Evolutionary conservation across 2,329 filamentous ascomycete genomes (phyloP).

Genomic region (Balansia obtecta): DNA sequence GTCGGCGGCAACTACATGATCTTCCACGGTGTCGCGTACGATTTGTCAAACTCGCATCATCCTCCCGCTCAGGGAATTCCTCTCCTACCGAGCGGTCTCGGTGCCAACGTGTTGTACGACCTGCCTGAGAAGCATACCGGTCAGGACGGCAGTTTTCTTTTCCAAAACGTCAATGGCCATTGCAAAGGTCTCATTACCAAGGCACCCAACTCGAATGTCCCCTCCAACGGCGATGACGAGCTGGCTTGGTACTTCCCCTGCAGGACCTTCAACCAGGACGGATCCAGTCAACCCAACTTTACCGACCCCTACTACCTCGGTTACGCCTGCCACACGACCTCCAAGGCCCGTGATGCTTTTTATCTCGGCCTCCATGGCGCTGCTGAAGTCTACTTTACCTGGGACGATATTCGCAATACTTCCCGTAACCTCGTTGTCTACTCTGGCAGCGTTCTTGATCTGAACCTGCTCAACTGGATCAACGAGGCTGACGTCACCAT

Average conservation of each 20-base stretch:
- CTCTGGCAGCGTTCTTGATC: constrained; percentile 83
- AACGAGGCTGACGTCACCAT: constrained; percentile 67
- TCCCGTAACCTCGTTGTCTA: constrained; percentile 89
- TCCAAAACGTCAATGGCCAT: constrained; percentile 95
- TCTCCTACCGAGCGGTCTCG: constrained; percentile 29
- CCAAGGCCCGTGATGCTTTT: constrained; percentile 55
- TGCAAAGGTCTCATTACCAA: constrained; percentile 83
- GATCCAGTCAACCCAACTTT: constrained; percentile 63
- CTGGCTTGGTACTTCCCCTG: constrained; percentile 98
- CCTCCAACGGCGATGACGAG: constrained; percentile 57
- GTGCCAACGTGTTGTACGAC: constrained; percentile 76
- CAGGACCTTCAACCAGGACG: constrained; percentile 83
- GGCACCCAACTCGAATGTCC: constrained; percentile 61
- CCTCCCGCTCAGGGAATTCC: constrained; percentile 71
- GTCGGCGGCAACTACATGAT: constrained; percentile 83
- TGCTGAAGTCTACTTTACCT: constrained; percentile 91
- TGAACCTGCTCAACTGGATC: constrained; percentile 84
- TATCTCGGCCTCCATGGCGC: constrained; percentile 54
- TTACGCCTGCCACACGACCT: constrained; percentile 78
- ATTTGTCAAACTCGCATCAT: constrained; percentile 65
- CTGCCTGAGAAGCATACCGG: constrained; percentile 70
- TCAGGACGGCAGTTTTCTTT: constrained; percentile 91
- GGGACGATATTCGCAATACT: constrained; percentile 83
- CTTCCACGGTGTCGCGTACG: constrained; percentile 84
- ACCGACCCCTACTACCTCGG: constrained; percentile 69